Base-by-base conservation (phyloP, 805 yeast species). In the Cyberlindnera japonica region DNA sequence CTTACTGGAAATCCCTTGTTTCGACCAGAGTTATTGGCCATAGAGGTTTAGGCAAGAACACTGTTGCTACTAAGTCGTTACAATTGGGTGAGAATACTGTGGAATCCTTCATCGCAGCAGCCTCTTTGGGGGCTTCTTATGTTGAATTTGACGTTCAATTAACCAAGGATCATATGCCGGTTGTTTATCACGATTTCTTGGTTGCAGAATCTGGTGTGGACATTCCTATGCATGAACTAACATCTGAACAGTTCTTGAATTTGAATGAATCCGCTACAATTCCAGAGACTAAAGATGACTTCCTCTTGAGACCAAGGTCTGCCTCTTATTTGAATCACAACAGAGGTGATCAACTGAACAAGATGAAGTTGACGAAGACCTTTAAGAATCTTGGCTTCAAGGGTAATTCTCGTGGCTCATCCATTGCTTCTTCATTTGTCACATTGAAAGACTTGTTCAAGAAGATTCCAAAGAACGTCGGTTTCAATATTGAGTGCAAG, bases 151-250 rank as follows among this genome's bases (percentile, higher is more conserved):
- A 91, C 63, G 98, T 91, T 33, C 98, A 91, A 59, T 68, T 91
- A 51, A 91, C 98, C 13, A 88, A 89, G 57, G 98, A 91, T 61
- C 71, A 71, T 49, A 80, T 87, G 10, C 97, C 98, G 3, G 98
- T 91, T 6, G 84, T 91, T 21, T 91, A 91, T 57, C 98, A 91
- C 61, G 98, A 91, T 59, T 91, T 91, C 57, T 61, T 87, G 31
- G 96, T 91, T 36, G 95, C 96, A 3, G 98, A 91, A 57, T 81
- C 95, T 6, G 98, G 98, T 14, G 88, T 86, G 37, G 98, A 91
- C 64, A 83, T 90, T 36, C 97, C 98, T 4, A 90, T 91, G 96
- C 96, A 90, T 63, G 79, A 83, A 21, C 67, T 91, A 55, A 90
- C 98, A 0, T 69, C 81, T 18, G 97, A 91, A 58, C 98, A 91